Percentiles rank a stretch among this genome's conserved stretches.
These are phyloP conservation scores for Ogataea parapolymorpha DNA, from an alignment of 805 yeast species.

Conservation along the genomic window DNA sequence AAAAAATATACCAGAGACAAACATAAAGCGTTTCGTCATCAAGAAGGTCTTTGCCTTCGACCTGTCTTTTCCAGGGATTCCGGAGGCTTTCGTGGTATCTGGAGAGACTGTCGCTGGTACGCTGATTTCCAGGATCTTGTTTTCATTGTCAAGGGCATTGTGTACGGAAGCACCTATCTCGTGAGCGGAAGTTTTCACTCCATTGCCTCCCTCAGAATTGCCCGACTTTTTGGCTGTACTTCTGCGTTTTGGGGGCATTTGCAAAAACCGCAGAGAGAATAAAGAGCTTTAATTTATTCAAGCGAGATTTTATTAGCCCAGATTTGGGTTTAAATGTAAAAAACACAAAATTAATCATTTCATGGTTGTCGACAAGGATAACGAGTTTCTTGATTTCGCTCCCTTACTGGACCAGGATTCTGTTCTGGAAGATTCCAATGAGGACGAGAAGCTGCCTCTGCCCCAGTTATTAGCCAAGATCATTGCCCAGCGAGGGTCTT, in stretches of 20 bases:
- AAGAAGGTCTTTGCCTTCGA: conserved; percentile 14
- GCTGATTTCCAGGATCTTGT: conserved; percentile 2
- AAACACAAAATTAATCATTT: conserved; percentile 1
- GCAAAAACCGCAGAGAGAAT: background rate
- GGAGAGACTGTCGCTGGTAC: conserved; percentile 1
- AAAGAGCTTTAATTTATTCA: background rate
- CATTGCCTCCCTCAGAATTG: background rate
- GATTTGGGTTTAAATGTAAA: background rate
- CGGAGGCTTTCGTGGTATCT: conserved; percentile 3
- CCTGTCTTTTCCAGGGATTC: conserved; percentile 2
- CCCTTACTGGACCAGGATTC: conserved; percentile 16
- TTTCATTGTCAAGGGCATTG: conserved; percentile 2
- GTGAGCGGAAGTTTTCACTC: conserved; percentile 7
- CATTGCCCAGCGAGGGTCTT: conserved; percentile 57
- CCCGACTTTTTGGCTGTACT: conserved; percentile 9
- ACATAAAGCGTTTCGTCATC: conserved; percentile 51
- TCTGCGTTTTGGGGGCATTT: conserved; percentile 1
- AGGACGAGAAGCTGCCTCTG: conserved; percentile 29
- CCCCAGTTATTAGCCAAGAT: conserved; percentile 58
- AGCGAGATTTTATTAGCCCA: background rate
- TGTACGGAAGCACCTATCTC: conserved; percentile 5
- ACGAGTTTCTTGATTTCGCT: conserved; percentile 11
- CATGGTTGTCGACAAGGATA: background rate
- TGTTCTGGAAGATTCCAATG: conserved; percentile 1
- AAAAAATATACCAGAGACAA: conserved; percentile 66